Conservation (phyloP, 768 basidiomycete species). For the Fistulinella prunicolor region DNA sequence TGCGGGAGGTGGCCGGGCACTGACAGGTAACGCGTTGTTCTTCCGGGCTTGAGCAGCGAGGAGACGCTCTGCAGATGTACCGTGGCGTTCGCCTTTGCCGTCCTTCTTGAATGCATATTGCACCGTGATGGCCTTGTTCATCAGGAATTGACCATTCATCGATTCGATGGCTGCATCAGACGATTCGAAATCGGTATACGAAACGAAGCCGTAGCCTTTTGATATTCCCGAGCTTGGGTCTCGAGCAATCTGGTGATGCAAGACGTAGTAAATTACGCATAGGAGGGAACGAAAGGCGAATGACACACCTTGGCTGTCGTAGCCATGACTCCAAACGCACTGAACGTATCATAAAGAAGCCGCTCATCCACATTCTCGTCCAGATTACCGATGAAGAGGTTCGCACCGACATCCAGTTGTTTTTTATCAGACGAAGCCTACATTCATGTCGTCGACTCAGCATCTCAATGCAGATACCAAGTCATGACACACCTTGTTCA, state of each 20-base stretch:
- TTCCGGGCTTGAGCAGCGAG: constrained; percentile 94
- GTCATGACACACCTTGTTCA: constrained; percentile 83
- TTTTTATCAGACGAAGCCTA: constrained; percentile 98
- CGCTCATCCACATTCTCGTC: constrained; percentile 96
- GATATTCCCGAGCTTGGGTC: constrained; percentile 82
- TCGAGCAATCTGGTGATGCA: constrained; percentile 70
- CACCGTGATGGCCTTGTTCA: constrained; percentile 97
- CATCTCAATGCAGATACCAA: not conserved
- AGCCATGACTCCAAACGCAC: constrained; percentile 90
- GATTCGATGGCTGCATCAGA: constrained; percentile 95
- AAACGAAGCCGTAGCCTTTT: constrained; percentile 97
- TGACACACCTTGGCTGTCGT: constrained; percentile 74
- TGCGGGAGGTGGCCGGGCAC: constrained; percentile 70
- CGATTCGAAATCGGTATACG: constrained; percentile 96
- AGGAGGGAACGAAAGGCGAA: not conserved
- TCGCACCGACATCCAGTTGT: constrained; percentile 96
- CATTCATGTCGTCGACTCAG: constrained; percentile 13
- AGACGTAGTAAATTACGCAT: not conserved
- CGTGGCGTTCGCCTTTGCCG: constrained; percentile 96
- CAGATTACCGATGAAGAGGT: constrained; percentile 93
- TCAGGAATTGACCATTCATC: constrained; percentile 96
- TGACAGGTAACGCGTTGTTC: constrained; percentile 85
- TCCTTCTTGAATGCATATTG: constrained; percentile 99
- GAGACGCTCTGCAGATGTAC: constrained; percentile 93
- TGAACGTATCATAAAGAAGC: constrained; percentile 91